Evolutionary conservation across 495 filamentous ascomycete genomes (phyloP).

Genomic region (Xanthoparmelia taractica): DNA sequence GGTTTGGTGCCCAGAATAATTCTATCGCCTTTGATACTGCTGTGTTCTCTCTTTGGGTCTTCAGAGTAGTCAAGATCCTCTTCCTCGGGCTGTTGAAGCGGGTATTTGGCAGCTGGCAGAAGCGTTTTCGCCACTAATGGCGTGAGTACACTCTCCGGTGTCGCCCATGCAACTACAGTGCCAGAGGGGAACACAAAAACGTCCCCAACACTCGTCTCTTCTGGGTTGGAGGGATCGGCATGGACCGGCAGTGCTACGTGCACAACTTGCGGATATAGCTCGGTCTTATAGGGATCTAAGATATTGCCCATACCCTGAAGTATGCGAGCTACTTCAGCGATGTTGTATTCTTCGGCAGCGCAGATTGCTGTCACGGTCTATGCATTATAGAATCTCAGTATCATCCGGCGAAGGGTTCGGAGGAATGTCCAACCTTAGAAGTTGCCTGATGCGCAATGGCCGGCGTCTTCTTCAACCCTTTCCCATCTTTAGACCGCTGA

Average conservation of each 20-base stretch:
- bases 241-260: conserved; percentile 53
- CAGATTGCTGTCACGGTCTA: conserved; percentile 72
- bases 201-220: conserved; percentile 66
- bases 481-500: conserved; percentile 48
- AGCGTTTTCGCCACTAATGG: conserved; percentile 67
- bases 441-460: conserved; percentile 3
- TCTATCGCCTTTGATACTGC: conserved; percentile 77
- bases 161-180: conserved; percentile 85
- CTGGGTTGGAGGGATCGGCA: conserved; percentile 51
- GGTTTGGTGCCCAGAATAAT: conserved; percentile 77
- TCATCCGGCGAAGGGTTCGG: background rate
- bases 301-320: conserved; percentile 62
- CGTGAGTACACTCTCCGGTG: conserved; percentile 62
- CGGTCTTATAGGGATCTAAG: conserved; percentile 53
- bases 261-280: conserved; percentile 58
- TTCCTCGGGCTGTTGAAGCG: conserved; percentile 65
- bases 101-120: conserved; percentile 64
- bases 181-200: conserved; percentile 97
- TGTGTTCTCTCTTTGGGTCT: conserved; percentile 65
- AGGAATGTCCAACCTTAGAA: conserved; percentile 18
- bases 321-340: conserved; percentile 61
- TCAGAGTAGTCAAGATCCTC: conserved; percentile 86
- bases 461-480: conserved; percentile 29
- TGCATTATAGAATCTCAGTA: conserved; percentile 30
- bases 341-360: conserved; percentile 78